Evolutionary conservation across 2,329 filamentous ascomycete species (phyloP).

Genomic region (Aspergillus latus): DNA sequence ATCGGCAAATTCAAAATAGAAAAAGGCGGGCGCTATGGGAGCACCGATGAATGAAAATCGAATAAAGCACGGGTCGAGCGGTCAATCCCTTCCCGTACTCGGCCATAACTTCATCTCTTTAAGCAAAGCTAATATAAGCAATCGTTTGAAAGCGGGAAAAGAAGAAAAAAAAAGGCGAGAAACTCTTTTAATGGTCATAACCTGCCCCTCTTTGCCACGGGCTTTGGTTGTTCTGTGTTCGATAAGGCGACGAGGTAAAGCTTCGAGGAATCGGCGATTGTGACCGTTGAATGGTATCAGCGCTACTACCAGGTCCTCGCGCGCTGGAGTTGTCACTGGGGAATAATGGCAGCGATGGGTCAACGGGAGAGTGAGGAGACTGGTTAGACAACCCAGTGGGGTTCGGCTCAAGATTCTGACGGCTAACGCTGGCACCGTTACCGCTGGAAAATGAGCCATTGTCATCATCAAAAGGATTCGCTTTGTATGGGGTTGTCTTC

Average conservation of each 20-base stretch:
- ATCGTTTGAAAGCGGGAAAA: constrained; percentile 14
- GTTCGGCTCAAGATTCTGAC: constrained; percentile 43
- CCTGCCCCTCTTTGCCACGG: constrained; percentile 67
- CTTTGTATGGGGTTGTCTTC: constrained; percentile 60
- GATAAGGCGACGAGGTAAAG: constrained; percentile 39
- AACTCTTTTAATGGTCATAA: constrained; percentile 55
- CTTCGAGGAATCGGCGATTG: constrained; percentile 37
- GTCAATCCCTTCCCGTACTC: constrained; percentile 32
- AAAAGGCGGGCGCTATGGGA: constrained; percentile 11
- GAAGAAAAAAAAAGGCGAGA: neutral
- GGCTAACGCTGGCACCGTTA: constrained; percentile 50
- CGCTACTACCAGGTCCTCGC: constrained; percentile 40
- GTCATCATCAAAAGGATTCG: constrained; percentile 68
- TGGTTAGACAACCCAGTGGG: constrained; percentile 34
- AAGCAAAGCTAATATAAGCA: constrained; percentile 29
- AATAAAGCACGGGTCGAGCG: constrained; percentile 23
- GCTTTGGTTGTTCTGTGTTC: constrained; percentile 56
- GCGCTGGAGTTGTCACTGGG: constrained; percentile 42
- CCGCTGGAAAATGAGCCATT: constrained; percentile 64
- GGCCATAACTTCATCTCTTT: constrained; percentile 43
- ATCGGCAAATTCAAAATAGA: constrained; percentile 15
- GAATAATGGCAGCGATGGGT: constrained; percentile 49
- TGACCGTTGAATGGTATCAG: constrained; percentile 29
- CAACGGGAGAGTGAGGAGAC: constrained; percentile 51
- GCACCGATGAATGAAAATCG: constrained; percentile 18